Conservation (phyloP, 139 green algal species). For the Haematococcus lacustris region DNA sequence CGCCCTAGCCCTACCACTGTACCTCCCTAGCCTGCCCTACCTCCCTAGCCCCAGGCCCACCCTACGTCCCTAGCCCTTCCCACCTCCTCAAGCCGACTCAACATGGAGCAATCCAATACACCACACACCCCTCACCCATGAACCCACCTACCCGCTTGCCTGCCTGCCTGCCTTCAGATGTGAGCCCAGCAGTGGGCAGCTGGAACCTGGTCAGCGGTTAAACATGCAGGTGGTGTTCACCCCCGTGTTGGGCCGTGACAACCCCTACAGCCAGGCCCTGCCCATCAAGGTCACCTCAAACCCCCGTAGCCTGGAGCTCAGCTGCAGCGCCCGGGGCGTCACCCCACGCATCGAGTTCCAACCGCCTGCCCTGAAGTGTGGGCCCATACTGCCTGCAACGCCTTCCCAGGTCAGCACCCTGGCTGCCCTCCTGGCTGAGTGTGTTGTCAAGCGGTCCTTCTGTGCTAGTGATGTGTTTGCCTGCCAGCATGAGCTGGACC, state of each 20-base stretch:
- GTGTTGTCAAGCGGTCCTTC: too few species aligned
- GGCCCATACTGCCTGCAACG: conserved; percentile 49
- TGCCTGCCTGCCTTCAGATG: conserved; percentile 1
- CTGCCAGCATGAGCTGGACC: too few species aligned
- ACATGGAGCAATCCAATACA: too few species aligned
- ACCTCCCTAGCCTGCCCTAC: too few species aligned
- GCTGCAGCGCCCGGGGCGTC: conserved; percentile 31
- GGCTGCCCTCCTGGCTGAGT: too few species aligned
- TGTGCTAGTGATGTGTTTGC: too few species aligned
- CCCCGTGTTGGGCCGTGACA: conserved; percentile 24
- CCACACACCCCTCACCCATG: too few species aligned
- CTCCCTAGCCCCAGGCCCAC: too few species aligned
- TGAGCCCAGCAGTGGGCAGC: conserved; percentile 36
- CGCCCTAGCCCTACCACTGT: too few species aligned
- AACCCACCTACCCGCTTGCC: too few species aligned
- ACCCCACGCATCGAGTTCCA: conserved; percentile 39
- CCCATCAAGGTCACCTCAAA: conserved; percentile 61
- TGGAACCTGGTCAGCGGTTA: conserved; percentile 42
- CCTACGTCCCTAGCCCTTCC: too few species aligned
- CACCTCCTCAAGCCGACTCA: too few species aligned
- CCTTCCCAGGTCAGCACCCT: conserved; percentile 1
- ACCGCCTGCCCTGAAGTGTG: conserved; percentile 46
- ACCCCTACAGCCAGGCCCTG: conserved; percentile 44
- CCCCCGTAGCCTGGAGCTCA: conserved; percentile 28
- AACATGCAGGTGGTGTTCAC: conserved; percentile 58